Base-by-base conservation (phyloP, 768 basidiomycete genomes). In the Hericium alpestre region DNA sequence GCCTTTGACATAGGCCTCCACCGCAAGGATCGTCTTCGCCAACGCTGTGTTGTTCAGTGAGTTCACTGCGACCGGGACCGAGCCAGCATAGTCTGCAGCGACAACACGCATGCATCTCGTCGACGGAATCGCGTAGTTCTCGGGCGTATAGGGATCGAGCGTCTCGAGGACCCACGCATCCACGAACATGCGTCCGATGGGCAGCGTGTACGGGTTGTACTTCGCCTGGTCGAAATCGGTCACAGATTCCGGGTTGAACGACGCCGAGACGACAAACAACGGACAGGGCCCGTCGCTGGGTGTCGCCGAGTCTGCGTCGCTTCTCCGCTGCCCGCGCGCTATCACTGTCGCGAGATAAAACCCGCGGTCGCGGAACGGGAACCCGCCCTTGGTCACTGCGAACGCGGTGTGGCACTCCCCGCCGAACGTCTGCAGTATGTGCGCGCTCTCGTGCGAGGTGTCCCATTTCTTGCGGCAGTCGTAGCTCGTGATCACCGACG, bases 121-220 rank as follows among this genome's bases (percentile, higher is more conserved):
- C 3, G 93, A 96, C 1, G 94, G 96, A 48, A 98, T 95, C 12
- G 91, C 81, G 66, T 93, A 95, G 61, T 91, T 92, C 70, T 95
- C 93, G 59, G 85, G 86, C 22, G 91, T 87, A 63, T 97, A 97
- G 0, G 94, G 93, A 66, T 98, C 95, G 50, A 98, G 79, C 3
- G 95, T 97, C 73, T 99, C 93, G 64, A 96, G 71, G 37, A 95
- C 83, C 96, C 96, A 99, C 2, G 89, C 95, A 65, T 97, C 93
- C 6, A 99, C 72, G 61, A 89, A 84, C 38, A 92, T 75, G 13
- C 87, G 82, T 2, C 93, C 95, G 15, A 90, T 74, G 0, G 91
- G 90, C 9, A 91, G 76, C 1, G 57, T 65, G 54, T 81, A 80
- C 0, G 90, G 75, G 68, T 98, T 97, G 69, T 89, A 87, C 66